Evolutionary conservation across 805 yeast genomes (phyloP).

Genomic region (Saccharomycopsis schoenii): DNA sequence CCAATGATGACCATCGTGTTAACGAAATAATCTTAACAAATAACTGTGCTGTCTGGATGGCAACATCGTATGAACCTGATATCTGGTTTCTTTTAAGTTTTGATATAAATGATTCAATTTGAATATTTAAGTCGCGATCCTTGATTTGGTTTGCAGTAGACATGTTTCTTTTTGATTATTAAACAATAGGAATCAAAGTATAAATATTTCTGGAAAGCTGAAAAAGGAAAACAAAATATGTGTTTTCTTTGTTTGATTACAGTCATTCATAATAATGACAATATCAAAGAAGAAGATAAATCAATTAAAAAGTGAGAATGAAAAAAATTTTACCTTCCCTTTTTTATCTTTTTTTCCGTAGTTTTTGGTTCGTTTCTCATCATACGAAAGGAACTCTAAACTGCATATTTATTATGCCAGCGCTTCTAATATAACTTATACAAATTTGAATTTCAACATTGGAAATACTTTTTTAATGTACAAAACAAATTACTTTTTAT

Average conservation of each 20-base stretch:
- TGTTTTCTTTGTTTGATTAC: background rate
- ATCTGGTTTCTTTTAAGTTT: constrained; percentile 78
- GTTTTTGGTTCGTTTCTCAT: background rate
- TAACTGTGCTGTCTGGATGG: constrained; percentile 78
- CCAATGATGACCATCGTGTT: constrained; percentile 76
- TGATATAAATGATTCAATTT: constrained; percentile 35
- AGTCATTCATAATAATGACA: background rate
- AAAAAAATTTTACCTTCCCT: too few species aligned
- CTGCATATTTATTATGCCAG: background rate
- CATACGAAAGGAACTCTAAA: background rate
- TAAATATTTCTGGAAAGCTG: background rate
- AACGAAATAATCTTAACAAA: constrained; percentile 82
- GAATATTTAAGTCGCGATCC: constrained; percentile 29
- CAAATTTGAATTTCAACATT: background rate
- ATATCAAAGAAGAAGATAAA: too few species aligned
- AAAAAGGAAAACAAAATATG: too few species aligned
- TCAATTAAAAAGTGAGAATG: too few species aligned
- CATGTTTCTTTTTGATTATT: constrained; percentile 2
- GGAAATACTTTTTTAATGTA: background rate
- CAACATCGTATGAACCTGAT: constrained; percentile 70
- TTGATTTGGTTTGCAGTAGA: constrained; percentile 14
- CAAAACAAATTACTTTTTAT: background rate
- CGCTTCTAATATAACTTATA: background rate
- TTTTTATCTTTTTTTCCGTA: too few species aligned
- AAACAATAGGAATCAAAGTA: background rate